phyloP scores from a whole-genome alignment of 129 eudicot species.

The Smallanthus sonchifolius region DNA sequence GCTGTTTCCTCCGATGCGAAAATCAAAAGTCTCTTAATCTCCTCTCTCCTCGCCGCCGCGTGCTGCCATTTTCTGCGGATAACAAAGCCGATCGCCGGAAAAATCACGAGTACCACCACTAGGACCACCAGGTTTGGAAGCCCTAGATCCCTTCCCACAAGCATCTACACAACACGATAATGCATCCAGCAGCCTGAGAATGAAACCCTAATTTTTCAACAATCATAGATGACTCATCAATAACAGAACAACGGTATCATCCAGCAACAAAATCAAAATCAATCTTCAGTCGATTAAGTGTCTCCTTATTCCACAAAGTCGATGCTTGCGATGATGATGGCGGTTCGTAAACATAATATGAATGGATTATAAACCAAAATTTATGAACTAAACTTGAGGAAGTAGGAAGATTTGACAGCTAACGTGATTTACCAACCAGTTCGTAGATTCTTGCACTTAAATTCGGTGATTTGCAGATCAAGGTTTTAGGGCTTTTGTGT shows the following conservation, averaged over 20 bases:
- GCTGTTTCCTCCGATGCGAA: conserved; percentile 67
- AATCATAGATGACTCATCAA: conserved; percentile 21
- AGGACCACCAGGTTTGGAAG: conserved; percentile 50
- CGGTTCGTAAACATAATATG: conserved; percentile 20
- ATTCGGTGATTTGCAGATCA: no score
- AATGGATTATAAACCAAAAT: no score
- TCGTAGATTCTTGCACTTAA: no score
- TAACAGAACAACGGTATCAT: not conserved
- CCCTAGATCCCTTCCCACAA: conserved; percentile 72
- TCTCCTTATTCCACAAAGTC: conserved; percentile 22
- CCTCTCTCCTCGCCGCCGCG: conserved; percentile 59
- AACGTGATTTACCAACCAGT: no score
- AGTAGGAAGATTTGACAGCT: no score
- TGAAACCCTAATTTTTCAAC: conserved; percentile 36
- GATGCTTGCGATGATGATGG: conserved; percentile 36
- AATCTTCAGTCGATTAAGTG: conserved; percentile 7
- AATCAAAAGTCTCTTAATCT: conserved; percentile 53
- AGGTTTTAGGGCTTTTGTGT: no score
- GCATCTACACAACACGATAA: conserved; percentile 55
- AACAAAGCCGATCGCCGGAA: conserved; percentile 42
- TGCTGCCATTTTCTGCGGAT: conserved; percentile 58
- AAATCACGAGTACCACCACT: conserved; percentile 36
- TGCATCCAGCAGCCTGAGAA: conserved; percentile 31
- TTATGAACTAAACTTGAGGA: no score
- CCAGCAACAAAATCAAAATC: conserved; percentile 1